phyloP scores from a whole-genome alignment of 192 early-diverging fungal genomes.

The Spinellus fusiger region DNA sequence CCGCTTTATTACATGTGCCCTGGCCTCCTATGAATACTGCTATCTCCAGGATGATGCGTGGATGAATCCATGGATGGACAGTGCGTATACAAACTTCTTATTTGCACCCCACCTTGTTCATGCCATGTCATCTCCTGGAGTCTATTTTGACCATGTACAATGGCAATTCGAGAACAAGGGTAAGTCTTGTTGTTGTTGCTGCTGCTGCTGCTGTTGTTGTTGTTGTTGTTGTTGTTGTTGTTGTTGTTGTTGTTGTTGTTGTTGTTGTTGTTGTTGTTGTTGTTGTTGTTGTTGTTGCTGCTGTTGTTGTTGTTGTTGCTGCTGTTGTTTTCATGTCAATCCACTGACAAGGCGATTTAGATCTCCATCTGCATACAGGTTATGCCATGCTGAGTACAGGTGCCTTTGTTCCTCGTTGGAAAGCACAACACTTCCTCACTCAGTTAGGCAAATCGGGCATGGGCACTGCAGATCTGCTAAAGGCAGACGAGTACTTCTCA shows the following conservation, averaged over 20 bases:
- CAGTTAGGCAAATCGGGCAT: slow-evolving; percentile 43
- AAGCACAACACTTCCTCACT: slow-evolving; percentile 43
- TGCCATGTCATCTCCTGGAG: slow-evolving; percentile 42
- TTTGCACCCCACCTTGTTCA: slow-evolving; percentile 45
- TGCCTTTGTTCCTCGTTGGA: slow-evolving; percentile 40
- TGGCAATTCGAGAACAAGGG: slow-evolving; percentile 51
- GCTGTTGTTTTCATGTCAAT: not conserved
- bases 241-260: not conserved
- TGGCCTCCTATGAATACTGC: slow-evolving; percentile 45
- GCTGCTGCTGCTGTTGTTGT: not conserved
- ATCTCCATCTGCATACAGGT: slow-evolving; percentile 47
- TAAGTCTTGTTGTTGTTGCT: not conserved
- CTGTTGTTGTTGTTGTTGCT: not conserved
- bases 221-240: not conserved
- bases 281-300: not conserved
- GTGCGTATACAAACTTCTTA: slow-evolving; percentile 52
- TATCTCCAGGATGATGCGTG: slow-evolving; percentile 53
- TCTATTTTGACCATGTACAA: slow-evolving; percentile 41
- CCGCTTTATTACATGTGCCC: slow-evolving; percentile 46
- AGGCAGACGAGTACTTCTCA: slow-evolving; percentile 50
- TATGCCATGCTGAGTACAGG: slow-evolving; percentile 50
- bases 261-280: not conserved
- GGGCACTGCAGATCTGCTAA: slow-evolving; percentile 37
- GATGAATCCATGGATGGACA: slow-evolving; percentile 49
- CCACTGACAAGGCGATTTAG: slow-evolving; percentile 1